These are phyloP conservation scores for Phytophthora sp. DNA, from an alignment of 352 stramenopile species.

Conservation along the genomic window DNA sequence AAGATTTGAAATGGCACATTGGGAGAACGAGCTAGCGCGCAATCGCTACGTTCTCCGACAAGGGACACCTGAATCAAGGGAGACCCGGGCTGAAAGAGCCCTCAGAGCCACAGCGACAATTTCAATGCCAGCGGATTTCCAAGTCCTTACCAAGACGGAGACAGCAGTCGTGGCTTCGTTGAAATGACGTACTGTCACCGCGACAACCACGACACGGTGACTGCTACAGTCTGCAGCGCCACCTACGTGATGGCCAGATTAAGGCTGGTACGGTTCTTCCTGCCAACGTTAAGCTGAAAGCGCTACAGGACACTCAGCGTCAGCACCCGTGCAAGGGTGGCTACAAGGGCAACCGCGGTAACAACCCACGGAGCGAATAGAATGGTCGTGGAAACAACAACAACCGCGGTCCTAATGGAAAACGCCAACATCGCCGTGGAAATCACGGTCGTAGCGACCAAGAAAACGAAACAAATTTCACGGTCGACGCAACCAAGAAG, in stretches of 20 bases:
- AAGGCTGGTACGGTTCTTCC: too few species aligned
- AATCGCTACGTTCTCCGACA: conserved; percentile 18
- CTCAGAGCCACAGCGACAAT: neutral
- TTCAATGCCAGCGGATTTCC: too few species aligned
- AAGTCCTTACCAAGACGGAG: too few species aligned
- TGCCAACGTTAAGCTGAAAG: conserved; percentile 18
- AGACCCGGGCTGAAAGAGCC: conserved; percentile 15
- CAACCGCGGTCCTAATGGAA: neutral
- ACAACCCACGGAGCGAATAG: neutral
- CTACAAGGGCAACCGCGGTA: neutral
- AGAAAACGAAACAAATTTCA: neutral
- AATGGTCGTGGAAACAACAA: neutral
- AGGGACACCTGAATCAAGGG: conserved; percentile 4
- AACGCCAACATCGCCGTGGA: neutral
- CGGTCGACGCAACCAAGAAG: neutral
- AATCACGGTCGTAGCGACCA: conserved; percentile 3
- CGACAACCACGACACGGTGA: conserved; percentile 20
- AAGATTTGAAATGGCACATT: neutral
- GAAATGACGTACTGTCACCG: neutral
- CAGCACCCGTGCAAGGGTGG: conserved; percentile 2
- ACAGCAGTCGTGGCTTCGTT: too few species aligned
- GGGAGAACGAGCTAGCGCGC: conserved; percentile 9
- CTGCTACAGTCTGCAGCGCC: too few species aligned
- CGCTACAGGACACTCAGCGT: neutral
- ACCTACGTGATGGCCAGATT: too few species aligned